Evolutionary conservation across 192 early-diverging fungal genomes (phyloP).

Genomic region (Backusella tarrabulga): DNA sequence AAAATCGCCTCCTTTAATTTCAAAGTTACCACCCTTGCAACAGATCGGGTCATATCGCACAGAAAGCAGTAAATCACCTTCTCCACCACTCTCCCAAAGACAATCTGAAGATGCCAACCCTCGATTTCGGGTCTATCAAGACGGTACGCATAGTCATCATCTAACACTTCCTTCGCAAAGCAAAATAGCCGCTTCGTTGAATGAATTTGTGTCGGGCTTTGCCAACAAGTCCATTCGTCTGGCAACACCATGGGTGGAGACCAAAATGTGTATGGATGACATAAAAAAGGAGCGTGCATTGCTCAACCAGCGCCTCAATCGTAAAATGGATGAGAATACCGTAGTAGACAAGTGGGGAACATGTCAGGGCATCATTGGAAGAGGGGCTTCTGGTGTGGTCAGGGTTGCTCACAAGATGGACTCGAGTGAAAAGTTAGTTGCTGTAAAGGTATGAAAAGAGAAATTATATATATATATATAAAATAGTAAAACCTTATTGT

Average conservation of each 20-base stretch:
- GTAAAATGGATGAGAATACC: background rate
- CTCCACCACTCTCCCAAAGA: background rate
- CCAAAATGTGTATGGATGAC: background rate
- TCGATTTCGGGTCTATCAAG: slow-evolving; percentile 17
- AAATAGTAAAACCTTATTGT: background rate
- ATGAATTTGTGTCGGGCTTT: slow-evolving; percentile 15
- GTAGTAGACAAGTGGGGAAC: slow-evolving; percentile 18
- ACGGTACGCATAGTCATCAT: slow-evolving; percentile 26
- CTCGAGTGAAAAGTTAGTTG: slow-evolving; percentile 32
- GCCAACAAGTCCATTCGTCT: slow-evolving; percentile 4
- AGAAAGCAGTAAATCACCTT: slow-evolving; percentile 5
- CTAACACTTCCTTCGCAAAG: background rate
- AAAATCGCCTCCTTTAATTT: background rate
- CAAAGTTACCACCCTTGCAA: background rate
- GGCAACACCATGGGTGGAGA: background rate
- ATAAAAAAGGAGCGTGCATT: background rate
- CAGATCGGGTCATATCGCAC: background rate
- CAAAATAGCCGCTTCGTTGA: slow-evolving; percentile 16
- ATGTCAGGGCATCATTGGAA: slow-evolving; percentile 35
- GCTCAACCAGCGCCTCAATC: background rate
- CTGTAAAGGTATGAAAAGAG: slow-evolving; percentile 33
- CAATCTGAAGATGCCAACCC: background rate
- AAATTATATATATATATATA: background rate
- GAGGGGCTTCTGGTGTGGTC: slow-evolving; percentile 39
- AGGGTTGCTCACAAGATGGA: slow-evolving; percentile 33